These are phyloP conservation scores for Eustoma russellianum DNA, from an alignment of 257 asterid genomes.

Conservation along the genomic window DNA sequence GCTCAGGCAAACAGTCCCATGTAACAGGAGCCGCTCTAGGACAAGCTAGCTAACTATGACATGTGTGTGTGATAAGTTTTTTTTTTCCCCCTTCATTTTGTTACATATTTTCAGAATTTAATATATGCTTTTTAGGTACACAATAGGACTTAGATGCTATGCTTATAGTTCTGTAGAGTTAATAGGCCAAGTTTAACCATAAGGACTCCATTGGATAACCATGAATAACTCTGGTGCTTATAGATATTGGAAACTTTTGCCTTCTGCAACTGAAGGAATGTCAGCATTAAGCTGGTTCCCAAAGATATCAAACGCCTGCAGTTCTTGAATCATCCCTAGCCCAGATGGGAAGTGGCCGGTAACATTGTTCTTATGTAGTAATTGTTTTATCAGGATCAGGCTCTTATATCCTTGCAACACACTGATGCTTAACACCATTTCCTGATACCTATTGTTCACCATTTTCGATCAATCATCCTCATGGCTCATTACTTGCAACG, in stretches of 20 bases:
- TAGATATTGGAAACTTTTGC: conserved; percentile 64
- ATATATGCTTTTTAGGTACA: too few species aligned
- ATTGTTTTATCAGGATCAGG: background rate
- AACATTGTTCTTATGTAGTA: conserved; percentile 55
- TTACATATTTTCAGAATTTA: too few species aligned
- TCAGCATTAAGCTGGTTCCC: conserved; percentile 51
- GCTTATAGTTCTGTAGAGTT: too few species aligned
- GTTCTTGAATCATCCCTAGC: conserved; percentile 56
- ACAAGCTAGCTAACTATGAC: too few species aligned
- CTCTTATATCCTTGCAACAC: too few species aligned
- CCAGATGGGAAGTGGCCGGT: conserved; percentile 68
- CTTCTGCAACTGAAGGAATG: conserved; percentile 61
- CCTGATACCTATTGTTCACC: background rate
- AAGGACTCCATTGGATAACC: background rate
- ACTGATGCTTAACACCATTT: background rate
- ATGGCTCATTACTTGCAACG: too few species aligned
- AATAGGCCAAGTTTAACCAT: too few species aligned
- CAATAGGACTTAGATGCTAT: too few species aligned
- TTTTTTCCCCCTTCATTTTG: too few species aligned
- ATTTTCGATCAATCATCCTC: background rate
- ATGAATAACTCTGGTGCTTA: conserved; percentile 21
- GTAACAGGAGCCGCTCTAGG: too few species aligned
- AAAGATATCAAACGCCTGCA: conserved; percentile 69
- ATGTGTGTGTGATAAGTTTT: too few species aligned
- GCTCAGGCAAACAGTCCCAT: too few species aligned